phyloP scores from a whole-genome alignment of 805 yeast species.

The Groenewaldozyma tartarivorans region DNA sequence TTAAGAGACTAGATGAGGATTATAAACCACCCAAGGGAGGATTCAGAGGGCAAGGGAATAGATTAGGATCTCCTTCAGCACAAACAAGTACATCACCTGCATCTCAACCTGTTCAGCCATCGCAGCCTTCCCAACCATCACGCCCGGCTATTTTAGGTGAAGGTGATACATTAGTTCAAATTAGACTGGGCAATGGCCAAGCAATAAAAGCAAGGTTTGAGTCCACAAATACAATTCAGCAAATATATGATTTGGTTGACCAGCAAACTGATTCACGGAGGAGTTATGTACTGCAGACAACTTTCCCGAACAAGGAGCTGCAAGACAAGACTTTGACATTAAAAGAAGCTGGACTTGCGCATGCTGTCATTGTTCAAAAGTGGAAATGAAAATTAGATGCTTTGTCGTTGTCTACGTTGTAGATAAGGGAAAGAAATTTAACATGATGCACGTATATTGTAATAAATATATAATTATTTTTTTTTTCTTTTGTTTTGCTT shows the following conservation, averaged over 20 bases:
- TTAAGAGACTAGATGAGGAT: conserved; percentile 70
- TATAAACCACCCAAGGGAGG: conserved; percentile 55
- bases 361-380: conserved; percentile 85
- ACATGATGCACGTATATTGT: too few species aligned
- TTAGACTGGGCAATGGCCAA: conserved; percentile 76
- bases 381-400: conserved; percentile 35
- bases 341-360: conserved; percentile 64
- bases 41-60: conserved; percentile 67
- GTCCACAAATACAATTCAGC: conserved; percentile 53
- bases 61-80: conserved; percentile 86
- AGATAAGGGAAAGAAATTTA: not conserved
- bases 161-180: conserved; percentile 72
- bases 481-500: conserved; percentile 1
- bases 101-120: conserved; percentile 14
- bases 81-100: conserved; percentile 36
- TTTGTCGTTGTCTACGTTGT: not conserved
- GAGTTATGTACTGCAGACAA: conserved; percentile 58
- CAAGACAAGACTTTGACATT: conserved; percentile 49
- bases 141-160: conserved; percentile 14
- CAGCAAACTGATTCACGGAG: conserved; percentile 36
- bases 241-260: conserved; percentile 60
- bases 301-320: conserved; percentile 74
- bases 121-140: conserved; percentile 16
- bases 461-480: not conserved
- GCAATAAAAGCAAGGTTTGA: conserved; percentile 56